A percentile compares a stretch with the other conserved stretches of the same genome.
Evolutionary conservation across 768 basidiomycete species (phyloP).

Genomic region (Leccinum rimulosum): DNA sequence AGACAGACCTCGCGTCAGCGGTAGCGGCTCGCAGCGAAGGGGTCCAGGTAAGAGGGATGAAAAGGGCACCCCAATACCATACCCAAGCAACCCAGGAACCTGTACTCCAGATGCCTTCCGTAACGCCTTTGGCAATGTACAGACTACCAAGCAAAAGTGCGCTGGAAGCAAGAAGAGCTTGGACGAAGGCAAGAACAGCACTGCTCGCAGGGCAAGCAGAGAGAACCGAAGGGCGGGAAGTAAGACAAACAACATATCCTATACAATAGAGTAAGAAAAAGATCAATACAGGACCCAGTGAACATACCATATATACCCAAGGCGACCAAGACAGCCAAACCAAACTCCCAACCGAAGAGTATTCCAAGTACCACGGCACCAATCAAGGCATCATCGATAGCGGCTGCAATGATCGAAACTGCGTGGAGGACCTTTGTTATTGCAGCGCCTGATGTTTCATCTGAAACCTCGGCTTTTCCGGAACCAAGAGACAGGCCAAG

Average conservation of each 20-base stretch:
- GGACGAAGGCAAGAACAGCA: slow-evolving; percentile 40
- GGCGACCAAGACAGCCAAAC: slow-evolving; percentile 65
- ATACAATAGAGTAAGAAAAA: neutral
- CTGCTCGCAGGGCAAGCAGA: slow-evolving; percentile 3
- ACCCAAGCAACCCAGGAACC: slow-evolving; percentile 30
- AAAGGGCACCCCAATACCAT: slow-evolving; percentile 29
- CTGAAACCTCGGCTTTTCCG: slow-evolving; percentile 77
- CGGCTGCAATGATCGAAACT: slow-evolving; percentile 69
- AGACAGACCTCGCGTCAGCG: slow-evolving; percentile 52
- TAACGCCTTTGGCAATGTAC: slow-evolving; percentile 28
- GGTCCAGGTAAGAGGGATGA: slow-evolving; percentile 34
- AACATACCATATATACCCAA: slow-evolving; percentile 69
- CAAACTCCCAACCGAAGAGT: slow-evolving; percentile 64
- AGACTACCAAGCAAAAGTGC: slow-evolving; percentile 72
- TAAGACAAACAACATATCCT: slow-evolving; percentile 21
- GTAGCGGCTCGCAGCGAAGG: slow-evolving; percentile 68
- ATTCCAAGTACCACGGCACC: slow-evolving; percentile 67
- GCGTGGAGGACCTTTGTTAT: slow-evolving; percentile 18
- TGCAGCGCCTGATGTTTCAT: slow-evolving; percentile 36
- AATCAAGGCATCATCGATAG: slow-evolving; percentile 73
- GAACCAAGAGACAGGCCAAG: slow-evolving; percentile 84
- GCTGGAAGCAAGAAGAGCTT: slow-evolving; percentile 77
- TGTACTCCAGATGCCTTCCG: slow-evolving; percentile 28
- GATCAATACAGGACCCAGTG: neutral
- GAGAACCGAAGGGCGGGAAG: slow-evolving; percentile 8